phyloP scores from a whole-genome alignment of 495 filamentous ascomycete species.

The Penicillium chermesinum region DNA sequence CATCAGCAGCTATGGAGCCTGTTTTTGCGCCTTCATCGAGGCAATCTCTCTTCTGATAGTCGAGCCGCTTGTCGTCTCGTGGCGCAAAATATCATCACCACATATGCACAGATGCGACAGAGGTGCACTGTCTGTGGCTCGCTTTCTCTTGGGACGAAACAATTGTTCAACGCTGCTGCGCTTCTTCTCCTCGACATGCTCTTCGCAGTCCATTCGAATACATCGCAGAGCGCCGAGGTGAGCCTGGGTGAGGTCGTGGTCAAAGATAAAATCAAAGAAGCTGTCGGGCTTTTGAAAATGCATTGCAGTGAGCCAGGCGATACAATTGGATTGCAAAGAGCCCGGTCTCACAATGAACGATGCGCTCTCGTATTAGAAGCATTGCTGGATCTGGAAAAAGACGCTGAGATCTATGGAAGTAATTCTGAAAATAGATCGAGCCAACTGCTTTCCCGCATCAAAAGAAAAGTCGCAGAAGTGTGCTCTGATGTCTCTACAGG shows the following conservation, averaged over 20 bases:
- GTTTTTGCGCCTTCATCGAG: conserved; percentile 24
- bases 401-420: background rate
- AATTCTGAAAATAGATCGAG: too few species aligned
- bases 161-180: conserved; percentile 21
- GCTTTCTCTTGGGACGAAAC: conserved; percentile 13
- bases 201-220: conserved; percentile 8
- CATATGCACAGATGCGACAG: conserved; percentile 17
- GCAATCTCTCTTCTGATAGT: conserved; percentile 11
- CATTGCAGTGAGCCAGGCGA: background rate
- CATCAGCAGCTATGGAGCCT: conserved; percentile 32
- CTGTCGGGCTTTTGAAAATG: conserved; percentile 16
- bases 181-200: conserved; percentile 16
- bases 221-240: conserved; percentile 1
- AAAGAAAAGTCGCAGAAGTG: background rate
- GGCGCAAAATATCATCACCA: conserved; percentile 26
- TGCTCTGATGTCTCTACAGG: background rate
- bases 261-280: conserved; percentile 22
- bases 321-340: background rate
- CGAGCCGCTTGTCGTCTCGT: conserved; percentile 19
- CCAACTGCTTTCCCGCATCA: too few species aligned
- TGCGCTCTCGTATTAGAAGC: conserved; percentile 16
- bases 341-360: conserved; percentile 1
- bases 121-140: conserved; percentile 24
- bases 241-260: conserved; percentile 20
- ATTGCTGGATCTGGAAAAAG: conserved; percentile 20